Base-by-base conservation (phyloP, 768 basidiomycete species). In the Pleurotus djamor region DNA sequence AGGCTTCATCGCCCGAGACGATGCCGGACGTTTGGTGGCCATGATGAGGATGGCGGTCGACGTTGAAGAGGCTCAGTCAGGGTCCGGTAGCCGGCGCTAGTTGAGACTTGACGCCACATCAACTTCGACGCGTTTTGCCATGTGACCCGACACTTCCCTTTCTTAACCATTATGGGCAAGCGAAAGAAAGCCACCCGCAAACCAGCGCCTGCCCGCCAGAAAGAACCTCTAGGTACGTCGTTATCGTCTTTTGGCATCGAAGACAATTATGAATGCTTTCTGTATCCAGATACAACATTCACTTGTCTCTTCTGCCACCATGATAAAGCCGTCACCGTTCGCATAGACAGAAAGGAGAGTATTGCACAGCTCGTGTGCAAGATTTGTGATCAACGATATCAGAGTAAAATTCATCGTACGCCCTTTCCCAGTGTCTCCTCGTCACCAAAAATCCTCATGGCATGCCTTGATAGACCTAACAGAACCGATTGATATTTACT, bases 271-370 rank as follows among this genome's bases (percentile, higher is more conserved):
- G 56, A 38, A 34, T 60, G 28, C 36, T 38, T 57, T 55, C 34
- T 51, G 36, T 52, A 32, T 57, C 33, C 71, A 94, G 92, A 94
- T 66, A 89, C 88, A 8, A 81, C 85, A 37, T 94, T 94, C 70
- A 91, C 91, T 32, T 94, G 92, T 71, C 75, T 94, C 12, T 94
- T 92, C 73, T 94, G 92, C 69, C 87, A 94, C 74, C 92, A 94
- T 70, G 91, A 94, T 71, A 91, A 89, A 69, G 91, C 92, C 17
- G 91, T 94, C 51, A 89, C 87, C 12, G 91, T 94, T 37, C 81
- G 91, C 66, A 76, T 94, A 57, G 92, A 94, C 74, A 81, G 89
- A 68, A 94, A 94, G 71, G 92, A 93, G 67, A 89, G 90, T 2
- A 74, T 94, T 8, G 92, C 88, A 8, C 84, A 90, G 67, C 78